phyloP scores from a whole-genome alignment of 768 basidiomycete genomes.

The Piloderma croceum region DNA sequence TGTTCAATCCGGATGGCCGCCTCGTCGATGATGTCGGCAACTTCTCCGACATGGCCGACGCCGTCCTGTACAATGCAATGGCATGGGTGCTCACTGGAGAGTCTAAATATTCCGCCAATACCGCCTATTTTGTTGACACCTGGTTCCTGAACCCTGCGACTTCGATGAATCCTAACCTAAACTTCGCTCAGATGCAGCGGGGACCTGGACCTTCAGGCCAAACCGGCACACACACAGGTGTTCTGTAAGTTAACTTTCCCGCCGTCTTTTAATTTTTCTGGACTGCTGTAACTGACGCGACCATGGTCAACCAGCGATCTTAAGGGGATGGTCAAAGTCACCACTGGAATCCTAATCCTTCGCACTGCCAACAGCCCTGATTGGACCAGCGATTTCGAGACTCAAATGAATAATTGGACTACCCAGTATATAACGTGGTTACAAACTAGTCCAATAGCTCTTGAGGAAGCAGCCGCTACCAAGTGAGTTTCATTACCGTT shows the following conservation, averaged over 20 bases:
- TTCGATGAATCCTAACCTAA: constrained; percentile 37
- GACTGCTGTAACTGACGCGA: too few relatives aligned
- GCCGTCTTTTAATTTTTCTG: too few relatives aligned
- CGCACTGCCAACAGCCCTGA: constrained; percentile 16
- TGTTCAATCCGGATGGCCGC: constrained; percentile 37
- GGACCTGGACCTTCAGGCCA: constrained; percentile 40
- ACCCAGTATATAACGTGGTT: constrained; percentile 26
- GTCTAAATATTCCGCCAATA: constrained; percentile 26
- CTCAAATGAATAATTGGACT: constrained; percentile 21
- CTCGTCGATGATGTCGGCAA: constrained; percentile 32
- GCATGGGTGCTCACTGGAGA: constrained; percentile 35
- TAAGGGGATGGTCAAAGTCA: constrained; percentile 24
- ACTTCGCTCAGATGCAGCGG: constrained; percentile 38
- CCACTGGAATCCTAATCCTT: constrained; percentile 22
- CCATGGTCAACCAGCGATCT: constrained; percentile 21
- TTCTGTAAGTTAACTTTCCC: too few relatives aligned
- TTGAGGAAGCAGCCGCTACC: constrained; percentile 12
- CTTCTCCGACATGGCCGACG: constrained; percentile 32
- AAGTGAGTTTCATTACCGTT: constrained; percentile 19
- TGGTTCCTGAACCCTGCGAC: constrained; percentile 37
- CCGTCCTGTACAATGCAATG: constrained; percentile 35
- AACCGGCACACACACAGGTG: constrained; percentile 45
- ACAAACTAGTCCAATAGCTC: constrained; percentile 14
- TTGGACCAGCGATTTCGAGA: constrained; percentile 23
- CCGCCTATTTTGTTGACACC: constrained; percentile 28